Evolutionary conservation across 805 yeast species (phyloP), one percentile per base, ranked within the genome.

Genomic region (Candida coquimbonensis): DNA sequence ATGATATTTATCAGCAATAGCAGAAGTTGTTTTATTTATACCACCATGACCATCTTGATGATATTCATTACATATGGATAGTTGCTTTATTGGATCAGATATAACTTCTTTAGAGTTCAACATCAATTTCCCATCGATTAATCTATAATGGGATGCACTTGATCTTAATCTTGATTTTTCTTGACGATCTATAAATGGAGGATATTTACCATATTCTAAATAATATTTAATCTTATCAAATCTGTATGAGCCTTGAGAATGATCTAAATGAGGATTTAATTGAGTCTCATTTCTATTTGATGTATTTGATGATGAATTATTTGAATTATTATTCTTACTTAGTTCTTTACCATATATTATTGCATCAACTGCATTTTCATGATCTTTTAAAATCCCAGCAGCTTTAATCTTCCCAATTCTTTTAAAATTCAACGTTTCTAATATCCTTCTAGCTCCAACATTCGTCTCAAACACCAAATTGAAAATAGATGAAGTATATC

Each of bases 391-490:
- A 46, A 87, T 80, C 11, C 95, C 98, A 6, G 96, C 95, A n/a
- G 85, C 81, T 53, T 83, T 85, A 40, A 91, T 71, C 38, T 85
- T 75, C 2, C 96, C 96, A 9, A 89, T 72, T 50, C 87, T 68
- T 54, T 79, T 80, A 68, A 91, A 93, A 51, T 81, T 81, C 38
- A 84, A 71, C 11, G 81, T 70, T 55, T 87, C 95, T 67, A 89
- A 77, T 39, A 91, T 81, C 49, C 81, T 71, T 52, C 93, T 71
- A 5, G 95, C 93, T 2, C 95, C 83, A 17, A 77, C 80, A 60
- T 93, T 93, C 4, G 95, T 82, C 53, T 90, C 96, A 63, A 87
- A 93, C 4, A 91, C 88, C 46, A 91, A 69, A 52, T 89, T 88
- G 66, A 93, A 86, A 51, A 86, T 77, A 7, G 87, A 77, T 52